These are phyloP conservation scores for Monilinia fructicola DNA, from an alignment of 2,329 filamentous ascomycete species.

Conservation along the genomic window DNA sequence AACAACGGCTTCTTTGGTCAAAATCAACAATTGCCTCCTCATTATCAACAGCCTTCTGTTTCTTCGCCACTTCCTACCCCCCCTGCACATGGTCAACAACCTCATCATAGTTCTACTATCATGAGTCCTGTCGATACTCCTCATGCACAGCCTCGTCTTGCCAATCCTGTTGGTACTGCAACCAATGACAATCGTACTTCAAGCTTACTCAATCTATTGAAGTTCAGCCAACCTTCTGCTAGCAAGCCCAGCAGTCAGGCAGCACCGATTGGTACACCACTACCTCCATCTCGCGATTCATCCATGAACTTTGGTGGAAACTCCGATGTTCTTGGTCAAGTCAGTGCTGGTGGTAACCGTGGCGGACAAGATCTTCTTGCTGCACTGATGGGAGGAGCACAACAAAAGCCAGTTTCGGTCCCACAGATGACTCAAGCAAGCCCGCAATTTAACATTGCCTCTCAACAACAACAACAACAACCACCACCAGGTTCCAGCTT, in stretches of 20 bases:
- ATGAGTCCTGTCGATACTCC: slow-evolving; percentile 55
- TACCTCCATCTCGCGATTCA: slow-evolving; percentile 36
- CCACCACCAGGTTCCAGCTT: slow-evolving; percentile 28
- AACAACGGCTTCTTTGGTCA: slow-evolving; percentile 37
- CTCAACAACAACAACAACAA: slow-evolving; percentile 34
- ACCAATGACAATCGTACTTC: slow-evolving; percentile 51
- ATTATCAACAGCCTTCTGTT: slow-evolving; percentile 56
- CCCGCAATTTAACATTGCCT: slow-evolving; percentile 33
- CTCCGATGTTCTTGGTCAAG: slow-evolving; percentile 30
- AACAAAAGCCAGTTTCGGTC: slow-evolving; percentile 30
- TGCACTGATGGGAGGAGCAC: slow-evolving; percentile 36
- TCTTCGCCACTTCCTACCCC: slow-evolving; percentile 60
- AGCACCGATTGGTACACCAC: slow-evolving; percentile 37
- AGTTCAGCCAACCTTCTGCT: slow-evolving; percentile 55
- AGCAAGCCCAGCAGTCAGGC: slow-evolving; percentile 30
- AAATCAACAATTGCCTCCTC: slow-evolving; percentile 36
- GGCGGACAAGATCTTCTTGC: slow-evolving; percentile 38
- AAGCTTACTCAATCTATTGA: slow-evolving; percentile 63
- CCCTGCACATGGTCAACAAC: slow-evolving; percentile 52
- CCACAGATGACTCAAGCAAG: slow-evolving; percentile 29
- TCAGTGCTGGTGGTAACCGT: slow-evolving; percentile 28
- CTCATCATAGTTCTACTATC: slow-evolving; percentile 56
- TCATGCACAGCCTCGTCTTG: slow-evolving; percentile 40
- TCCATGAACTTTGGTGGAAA: slow-evolving; percentile 32
- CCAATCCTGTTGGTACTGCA: slow-evolving; percentile 35